Conservation (phyloP, 305 asterid species). For the Salvia sclarea region DNA sequence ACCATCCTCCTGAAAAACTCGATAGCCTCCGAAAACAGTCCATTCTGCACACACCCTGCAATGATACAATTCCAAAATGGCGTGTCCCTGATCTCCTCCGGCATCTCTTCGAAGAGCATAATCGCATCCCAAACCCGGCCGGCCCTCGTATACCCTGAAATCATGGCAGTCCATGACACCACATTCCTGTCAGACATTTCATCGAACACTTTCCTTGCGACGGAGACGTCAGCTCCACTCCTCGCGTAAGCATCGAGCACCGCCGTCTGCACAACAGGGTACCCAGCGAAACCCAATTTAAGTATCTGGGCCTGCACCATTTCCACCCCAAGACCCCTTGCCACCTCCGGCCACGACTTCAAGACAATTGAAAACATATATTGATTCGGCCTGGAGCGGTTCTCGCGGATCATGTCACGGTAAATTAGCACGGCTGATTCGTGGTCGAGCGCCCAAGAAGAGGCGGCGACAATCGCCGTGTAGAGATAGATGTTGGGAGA, state of each 20-base stretch:
- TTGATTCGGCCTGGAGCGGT: constrained; percentile 59
- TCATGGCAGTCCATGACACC: constrained; percentile 87
- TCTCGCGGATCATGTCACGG: constrained; percentile 57
- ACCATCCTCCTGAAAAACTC: constrained; percentile 65
- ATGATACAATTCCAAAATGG: constrained; percentile 80
- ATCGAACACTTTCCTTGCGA: constrained; percentile 71
- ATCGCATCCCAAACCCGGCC: constrained; percentile 65
- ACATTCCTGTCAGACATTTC: constrained; percentile 70
- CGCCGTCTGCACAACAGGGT: constrained; percentile 69
- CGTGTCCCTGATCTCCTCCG: constrained; percentile 55
- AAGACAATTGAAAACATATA: constrained; percentile 59
- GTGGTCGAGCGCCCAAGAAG: constrained; percentile 46
- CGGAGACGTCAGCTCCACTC: constrained; percentile 40
- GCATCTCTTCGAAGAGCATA: constrained; percentile 59
- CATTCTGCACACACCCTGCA: constrained; percentile 74
- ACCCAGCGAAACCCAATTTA: constrained; percentile 54
- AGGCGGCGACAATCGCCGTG: constrained; percentile 60
- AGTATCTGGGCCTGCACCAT: constrained; percentile 66
- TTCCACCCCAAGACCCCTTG: constrained; percentile 51
- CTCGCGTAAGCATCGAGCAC: constrained; percentile 62
- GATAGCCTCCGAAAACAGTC: constrained; percentile 66
- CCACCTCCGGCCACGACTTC: constrained; percentile 59
- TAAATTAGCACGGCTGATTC: constrained; percentile 49
- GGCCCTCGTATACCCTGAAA: constrained; percentile 65
- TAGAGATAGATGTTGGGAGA: constrained; percentile 66